Percentiles rank a stretch among this genome's conserved stretches.
phyloP scores from a whole-genome alignment of 352 stramenopile genomes.

The Phytophthora niederhauseri region DNA sequence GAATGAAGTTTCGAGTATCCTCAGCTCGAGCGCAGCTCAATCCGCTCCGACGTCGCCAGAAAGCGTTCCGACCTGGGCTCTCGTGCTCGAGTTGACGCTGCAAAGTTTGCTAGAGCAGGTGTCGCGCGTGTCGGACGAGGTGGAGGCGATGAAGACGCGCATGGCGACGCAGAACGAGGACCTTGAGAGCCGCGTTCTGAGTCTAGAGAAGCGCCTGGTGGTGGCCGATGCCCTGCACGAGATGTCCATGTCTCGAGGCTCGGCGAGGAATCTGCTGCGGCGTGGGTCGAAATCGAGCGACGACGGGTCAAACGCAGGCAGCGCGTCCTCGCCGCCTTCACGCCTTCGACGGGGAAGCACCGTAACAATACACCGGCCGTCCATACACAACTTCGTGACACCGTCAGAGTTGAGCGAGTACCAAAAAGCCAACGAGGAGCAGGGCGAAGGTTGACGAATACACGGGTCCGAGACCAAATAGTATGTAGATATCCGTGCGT shows the following conservation, averaged over 20 bases:
- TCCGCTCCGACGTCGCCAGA: conserved; percentile 12
- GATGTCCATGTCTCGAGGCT: conserved; percentile 36
- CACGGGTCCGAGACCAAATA: conserved; percentile 2
- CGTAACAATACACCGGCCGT: conserved; percentile 35
- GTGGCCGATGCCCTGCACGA: conserved; percentile 60
- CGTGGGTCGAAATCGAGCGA: conserved; percentile 18
- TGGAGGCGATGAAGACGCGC: conserved; percentile 54
- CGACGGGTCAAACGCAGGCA: conserved; percentile 16
- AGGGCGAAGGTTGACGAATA: conserved; percentile 25
- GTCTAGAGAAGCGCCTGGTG: conserved; percentile 54
- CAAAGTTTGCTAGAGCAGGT: conserved; percentile 64
- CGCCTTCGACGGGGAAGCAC: conserved; percentile 16
- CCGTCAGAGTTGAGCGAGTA: conserved; percentile 68
- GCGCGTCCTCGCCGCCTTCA: background rate
- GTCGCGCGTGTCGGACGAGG: conserved; percentile 52
- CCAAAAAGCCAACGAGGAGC: conserved; percentile 35
- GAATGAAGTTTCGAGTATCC: conserved; percentile 5
- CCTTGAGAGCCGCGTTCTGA: conserved; percentile 42
- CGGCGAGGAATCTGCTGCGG: conserved; percentile 25
- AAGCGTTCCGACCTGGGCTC: conserved; percentile 50
- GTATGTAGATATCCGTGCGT: conserved; percentile 25
- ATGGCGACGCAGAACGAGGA: conserved; percentile 50
- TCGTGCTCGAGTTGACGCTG: conserved; percentile 56
- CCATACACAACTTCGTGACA: conserved; percentile 66
- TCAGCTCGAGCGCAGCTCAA: conserved; percentile 4